Conservation (phyloP, 306 rosid genomes). For the Cicer chorassanicum region DNA sequence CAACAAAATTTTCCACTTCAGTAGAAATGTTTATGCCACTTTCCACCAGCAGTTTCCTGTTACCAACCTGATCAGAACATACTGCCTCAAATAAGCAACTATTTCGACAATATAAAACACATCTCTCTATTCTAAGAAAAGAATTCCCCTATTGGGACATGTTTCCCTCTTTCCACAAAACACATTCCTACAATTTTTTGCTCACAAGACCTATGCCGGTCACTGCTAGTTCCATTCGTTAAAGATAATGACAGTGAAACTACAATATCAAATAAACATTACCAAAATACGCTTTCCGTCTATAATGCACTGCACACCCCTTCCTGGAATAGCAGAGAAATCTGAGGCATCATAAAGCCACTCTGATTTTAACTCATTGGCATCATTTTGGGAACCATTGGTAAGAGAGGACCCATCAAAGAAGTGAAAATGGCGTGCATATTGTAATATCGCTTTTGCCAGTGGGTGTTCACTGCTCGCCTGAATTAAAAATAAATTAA, state of each 20-base stretch:
- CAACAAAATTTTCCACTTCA: conserved; percentile 72
- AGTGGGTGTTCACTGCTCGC: conserved; percentile 97
- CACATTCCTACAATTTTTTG: neutral
- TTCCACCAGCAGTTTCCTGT: conserved; percentile 85
- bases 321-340: conserved; percentile 86
- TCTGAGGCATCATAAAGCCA: conserved; percentile 91
- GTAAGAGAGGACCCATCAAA: conserved; percentile 70
- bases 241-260: conserved; percentile 38
- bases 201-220: neutral
- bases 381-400: conserved; percentile 50
- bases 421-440: conserved; percentile 96
- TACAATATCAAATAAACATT: conserved; percentile 44
- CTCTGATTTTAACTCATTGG: conserved; percentile 54
- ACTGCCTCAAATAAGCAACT: conserved; percentile 45
- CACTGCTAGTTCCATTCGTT: conserved; percentile 49
- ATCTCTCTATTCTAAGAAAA: neutral
- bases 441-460: conserved; percentile 89
- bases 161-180: conserved; percentile 2
- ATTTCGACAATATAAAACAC: conserved; percentile 33
- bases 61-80: conserved; percentile 78
- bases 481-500: conserved; percentile 51
- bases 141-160: neutral
- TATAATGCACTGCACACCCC: conserved; percentile 77
- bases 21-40: conserved; percentile 71
- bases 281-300: conserved; percentile 76